Conservation (phyloP, 192 early-diverging fungal genomes). For the Entrophospora sp. region DNA sequence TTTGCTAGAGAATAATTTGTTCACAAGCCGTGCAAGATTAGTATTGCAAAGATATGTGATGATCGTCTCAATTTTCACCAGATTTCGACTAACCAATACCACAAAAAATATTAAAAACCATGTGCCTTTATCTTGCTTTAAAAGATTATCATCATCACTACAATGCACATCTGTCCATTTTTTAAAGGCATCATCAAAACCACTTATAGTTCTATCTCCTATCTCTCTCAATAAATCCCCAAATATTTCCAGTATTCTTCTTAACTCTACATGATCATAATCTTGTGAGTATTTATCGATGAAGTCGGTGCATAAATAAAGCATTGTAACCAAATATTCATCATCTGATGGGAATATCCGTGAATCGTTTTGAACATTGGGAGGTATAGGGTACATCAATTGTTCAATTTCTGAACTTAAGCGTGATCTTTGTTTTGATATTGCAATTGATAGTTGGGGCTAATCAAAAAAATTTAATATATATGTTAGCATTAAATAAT, state of each 20-base stretch:
- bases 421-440: background rate
- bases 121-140: background rate
- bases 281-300: background rate
- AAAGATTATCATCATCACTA: background rate
- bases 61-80: constrained; percentile 20
- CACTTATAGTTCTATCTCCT: constrained; percentile 6
- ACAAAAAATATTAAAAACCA: constrained; percentile 27
- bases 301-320: background rate
- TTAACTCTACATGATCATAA: background rate
- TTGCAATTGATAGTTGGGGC: background rate
- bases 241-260: background rate
- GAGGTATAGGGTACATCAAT: background rate
- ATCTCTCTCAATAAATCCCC: constrained; percentile 17
- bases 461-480: background rate
- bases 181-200: constrained; percentile 4
- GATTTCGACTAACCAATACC: constrained; percentile 17
- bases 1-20: constrained; percentile 8
- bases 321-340: background rate
- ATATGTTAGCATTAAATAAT: background rate
- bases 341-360: background rate
- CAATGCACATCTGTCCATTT: background rate
- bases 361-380: background rate
- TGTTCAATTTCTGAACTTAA: background rate
- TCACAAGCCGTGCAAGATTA: constrained; percentile 21
- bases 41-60: constrained; percentile 18